Evolutionary conservation across 768 basidiomycete genomes (phyloP), one percentile per base, ranked within the genome.

Genomic region (Dendrothele bispora): DNA sequence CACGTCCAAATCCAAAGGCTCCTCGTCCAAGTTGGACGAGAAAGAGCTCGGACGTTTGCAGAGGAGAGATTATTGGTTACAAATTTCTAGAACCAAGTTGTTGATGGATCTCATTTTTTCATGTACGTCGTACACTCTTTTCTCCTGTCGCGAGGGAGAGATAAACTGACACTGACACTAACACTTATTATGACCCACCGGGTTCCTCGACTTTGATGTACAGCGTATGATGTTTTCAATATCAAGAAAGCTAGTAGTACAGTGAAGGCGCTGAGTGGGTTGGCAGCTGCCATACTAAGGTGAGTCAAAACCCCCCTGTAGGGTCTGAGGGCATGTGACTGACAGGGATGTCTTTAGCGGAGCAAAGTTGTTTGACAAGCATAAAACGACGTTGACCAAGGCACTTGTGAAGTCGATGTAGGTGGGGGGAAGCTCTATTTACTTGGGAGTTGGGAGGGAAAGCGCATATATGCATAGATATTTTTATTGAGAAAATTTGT

Each of bases 101-200:
- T 58, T 78, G 35, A 89, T 91, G 88, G 91, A 93, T 63, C 68
- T 93, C 51, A 80, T 91, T 58, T 93, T 92, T 67, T 91, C 91
- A 61, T 91, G 90, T 93, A 3, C 27, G 1, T 3, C 56, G 71
- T 70, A 25, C 48, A 54, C 25, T 15, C n/a, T 39, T 48, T 38
- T 48, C 40, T 34, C 41, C 37, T 38, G 20, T 28, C 47, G 28
- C 36, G 51, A 20, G 14, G 30, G 30, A 26, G 30, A 10, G 10
- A n/a, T 47, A 61, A 50, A 17, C 45, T 35, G 42, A 35, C 17
- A 28, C 52, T 56, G 34, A 49, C 43, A 39, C 38, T 44, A 21
- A n/a, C n/a, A n/a, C n/a, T n/a, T n/a, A n/a, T n/a, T n/a, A n/a
- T n/a, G n/a, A n/a, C n/a, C n/a, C n/a, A n/a, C n/a, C n/a, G n/a